Percentiles rank a stretch among this genome's conserved stretches.
Evolutionary conservation across 306 rosid species (phyloP).

Genomic region (Heteromeles arbutifolia): DNA sequence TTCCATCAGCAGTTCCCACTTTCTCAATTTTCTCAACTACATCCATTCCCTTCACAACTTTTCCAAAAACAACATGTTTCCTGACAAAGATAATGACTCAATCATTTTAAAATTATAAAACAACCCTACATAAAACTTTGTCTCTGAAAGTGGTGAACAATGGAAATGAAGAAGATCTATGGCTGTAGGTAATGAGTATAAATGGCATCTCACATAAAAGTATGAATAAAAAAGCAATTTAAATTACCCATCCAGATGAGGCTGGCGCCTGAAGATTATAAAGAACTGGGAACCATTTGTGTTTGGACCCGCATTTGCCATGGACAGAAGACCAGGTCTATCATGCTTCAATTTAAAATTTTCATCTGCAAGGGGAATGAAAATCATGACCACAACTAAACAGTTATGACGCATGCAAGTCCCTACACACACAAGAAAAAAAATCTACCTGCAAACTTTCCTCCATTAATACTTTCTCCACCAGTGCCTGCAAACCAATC

Average conservation of each 20-base stretch:
- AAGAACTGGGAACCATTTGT: conserved; percentile 98
- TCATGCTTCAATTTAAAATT: conserved; percentile 72
- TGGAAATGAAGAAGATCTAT: neutral
- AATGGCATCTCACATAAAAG: neutral
- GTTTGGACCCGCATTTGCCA: conserved; percentile 96
- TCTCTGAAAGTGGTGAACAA: neutral
- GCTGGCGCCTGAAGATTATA: conserved; percentile 75
- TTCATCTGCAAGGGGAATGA: conserved; percentile 62
- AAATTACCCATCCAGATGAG: conserved; percentile 87
- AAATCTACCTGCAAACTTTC: conserved; percentile 81
- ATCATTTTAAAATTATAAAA: neutral
- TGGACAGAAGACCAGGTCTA: conserved; percentile 82
- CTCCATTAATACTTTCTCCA: conserved; percentile 96
- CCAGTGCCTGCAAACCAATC: conserved; percentile 78
- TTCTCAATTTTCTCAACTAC: conserved; percentile 74
- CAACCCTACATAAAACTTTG: neutral
- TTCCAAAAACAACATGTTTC: conserved; percentile 96
- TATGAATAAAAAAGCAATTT: conserved; percentile 8
- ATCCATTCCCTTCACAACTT: conserved; percentile 68
- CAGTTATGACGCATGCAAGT: conserved; percentile 6
- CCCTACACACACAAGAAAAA: neutral
- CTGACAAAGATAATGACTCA: conserved; percentile 34
- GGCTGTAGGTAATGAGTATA: neutral
- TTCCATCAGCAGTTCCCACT: conserved; percentile 71
- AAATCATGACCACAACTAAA: conserved; percentile 8